Base-by-base conservation (phyloP, 2,329 filamentous ascomycete species). In the Pseudogymnoascus verrucosus region DNA sequence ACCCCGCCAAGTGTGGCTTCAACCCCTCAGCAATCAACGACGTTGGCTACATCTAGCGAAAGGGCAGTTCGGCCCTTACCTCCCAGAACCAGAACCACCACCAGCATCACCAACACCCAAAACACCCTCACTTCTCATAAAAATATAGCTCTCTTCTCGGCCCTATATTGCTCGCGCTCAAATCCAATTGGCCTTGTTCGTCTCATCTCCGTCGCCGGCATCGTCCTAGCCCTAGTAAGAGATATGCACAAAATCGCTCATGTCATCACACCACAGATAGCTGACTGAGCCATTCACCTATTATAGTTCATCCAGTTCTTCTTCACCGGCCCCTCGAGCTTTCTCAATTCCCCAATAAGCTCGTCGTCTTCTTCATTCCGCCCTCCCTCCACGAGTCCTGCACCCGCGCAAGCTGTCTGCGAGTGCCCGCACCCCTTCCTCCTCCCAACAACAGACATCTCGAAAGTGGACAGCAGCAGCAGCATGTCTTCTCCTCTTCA, bases 401-500 rank as follows among this genome's bases (percentile, higher is more conserved):
- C 75, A 62, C 69, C 78, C 67, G 78, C 78, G 65, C 78, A 39
- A 39, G 37, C 78, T 23, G 78, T 83, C 69, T 88, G 85, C 77
- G 77, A 81, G 69, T 82, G 80, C 64, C 80, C 78, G 62, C 77
- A 76, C 61, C 79, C 82, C 47, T 86, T 87, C 71, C 37, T 16
- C n/a, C 37, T 39, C 37, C 78, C 81, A 51, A 82, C 80, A 16
- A 70, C 77, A 44, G 77, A 80, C 36, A 78, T 81, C 62, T 86
- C 84, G 54, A 76, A 74, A 75, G 80, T 80, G 63, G 78, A 31
- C n/a, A n/a, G n/a, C n/a, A n/a, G n/a, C 28, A 31, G 81, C 77
- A 80, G 78, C 69, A 89, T 89, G 86, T 78, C 81, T 65, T 79
- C 88, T 67, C 78, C 81, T 65, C 79, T 89, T 67, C 78, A 77